A percentile compares a stretch with the other conserved stretches of the same genome.
These are phyloP conservation scores for Pyrenophora graminea DNA, from an alignment of 2,329 filamentous ascomycete genomes.

Conservation along the genomic window DNA sequence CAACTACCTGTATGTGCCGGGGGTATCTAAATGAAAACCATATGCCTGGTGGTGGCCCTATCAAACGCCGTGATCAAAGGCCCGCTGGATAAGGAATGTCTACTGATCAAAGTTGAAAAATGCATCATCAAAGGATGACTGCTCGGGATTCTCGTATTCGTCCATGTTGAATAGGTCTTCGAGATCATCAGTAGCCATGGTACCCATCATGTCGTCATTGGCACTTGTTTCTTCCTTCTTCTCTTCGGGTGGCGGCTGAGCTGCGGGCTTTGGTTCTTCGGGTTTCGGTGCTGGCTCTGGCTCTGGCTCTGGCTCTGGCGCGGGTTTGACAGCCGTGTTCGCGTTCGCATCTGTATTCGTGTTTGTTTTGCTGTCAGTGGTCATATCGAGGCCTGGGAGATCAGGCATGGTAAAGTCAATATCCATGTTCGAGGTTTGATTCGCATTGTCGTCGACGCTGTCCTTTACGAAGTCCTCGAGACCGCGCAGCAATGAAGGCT, in stretches of 20 bases:
- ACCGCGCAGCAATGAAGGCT: conserved; percentile 38
- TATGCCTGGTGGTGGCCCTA: background rate
- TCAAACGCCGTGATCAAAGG: background rate
- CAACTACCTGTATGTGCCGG: background rate
- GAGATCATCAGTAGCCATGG: conserved; percentile 38
- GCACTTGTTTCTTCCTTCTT: conserved; percentile 8
- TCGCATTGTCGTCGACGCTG: conserved; percentile 20
- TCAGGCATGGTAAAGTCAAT: conserved; percentile 42
- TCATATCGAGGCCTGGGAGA: conserved; percentile 29
- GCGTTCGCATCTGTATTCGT: background rate
- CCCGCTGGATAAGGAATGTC: background rate
- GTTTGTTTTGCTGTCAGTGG: conserved; percentile 13
- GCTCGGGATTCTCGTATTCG: conserved; percentile 39
- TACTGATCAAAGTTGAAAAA: conserved; percentile 43
- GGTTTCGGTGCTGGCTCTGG: conserved; percentile 6
- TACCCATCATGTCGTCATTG: conserved; percentile 32
- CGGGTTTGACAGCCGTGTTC: conserved; percentile 9
- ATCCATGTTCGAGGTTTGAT: conserved; percentile 25
- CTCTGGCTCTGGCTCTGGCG: conserved; percentile 5
- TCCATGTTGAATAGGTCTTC: conserved; percentile 45
- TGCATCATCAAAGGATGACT: conserved; percentile 46
- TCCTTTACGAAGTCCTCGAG: conserved; percentile 45
- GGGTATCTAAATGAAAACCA: conserved; percentile 7
- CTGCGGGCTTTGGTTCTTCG: conserved; percentile 13
- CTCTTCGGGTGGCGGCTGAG: conserved; percentile 10